These are phyloP conservation scores for Vittaforma corneae DNA, from an alignment of 371 early-diverging fungal genomes.

Conservation along the genomic window DNA sequence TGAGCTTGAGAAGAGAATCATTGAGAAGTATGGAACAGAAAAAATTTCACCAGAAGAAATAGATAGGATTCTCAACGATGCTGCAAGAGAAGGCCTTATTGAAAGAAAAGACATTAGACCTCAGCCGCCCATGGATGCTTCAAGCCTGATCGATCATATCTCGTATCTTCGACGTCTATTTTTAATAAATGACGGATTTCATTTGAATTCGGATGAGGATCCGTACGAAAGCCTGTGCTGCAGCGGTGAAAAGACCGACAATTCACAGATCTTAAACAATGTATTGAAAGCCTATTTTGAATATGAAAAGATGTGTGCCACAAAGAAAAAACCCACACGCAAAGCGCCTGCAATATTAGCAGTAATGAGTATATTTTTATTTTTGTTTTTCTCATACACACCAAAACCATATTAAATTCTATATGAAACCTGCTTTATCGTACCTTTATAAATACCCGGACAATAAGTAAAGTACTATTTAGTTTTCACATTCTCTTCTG, in stretches of 20 bases:
- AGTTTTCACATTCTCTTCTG: background rate
- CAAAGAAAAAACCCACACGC: background rate
- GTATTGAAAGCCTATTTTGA: background rate
- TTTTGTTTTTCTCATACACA: background rate
- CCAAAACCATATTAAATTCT: conserved; percentile 5
- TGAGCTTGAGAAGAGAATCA: conserved; percentile 21
- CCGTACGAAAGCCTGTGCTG: background rate
- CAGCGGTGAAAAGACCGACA: background rate
- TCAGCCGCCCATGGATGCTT: background rate
- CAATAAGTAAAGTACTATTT: background rate
- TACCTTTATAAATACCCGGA: background rate
- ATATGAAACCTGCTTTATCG: background rate
- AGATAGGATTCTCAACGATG: conserved; percentile 6
- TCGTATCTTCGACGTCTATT: background rate
- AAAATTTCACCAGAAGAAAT: conserved; percentile 18
- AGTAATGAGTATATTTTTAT: background rate
- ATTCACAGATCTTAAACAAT: background rate
- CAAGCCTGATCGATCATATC: background rate
- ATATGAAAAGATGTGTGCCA: background rate
- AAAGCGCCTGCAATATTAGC: background rate
- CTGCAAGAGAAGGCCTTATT: conserved; percentile 6
- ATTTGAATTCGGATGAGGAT: background rate
- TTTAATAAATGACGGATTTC: background rate
- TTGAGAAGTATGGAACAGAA: conserved; percentile 22
- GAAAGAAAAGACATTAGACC: background rate